Conservation (phyloP, 495 filamentous ascomycete genomes). For the Lophium mytilinum region DNA sequence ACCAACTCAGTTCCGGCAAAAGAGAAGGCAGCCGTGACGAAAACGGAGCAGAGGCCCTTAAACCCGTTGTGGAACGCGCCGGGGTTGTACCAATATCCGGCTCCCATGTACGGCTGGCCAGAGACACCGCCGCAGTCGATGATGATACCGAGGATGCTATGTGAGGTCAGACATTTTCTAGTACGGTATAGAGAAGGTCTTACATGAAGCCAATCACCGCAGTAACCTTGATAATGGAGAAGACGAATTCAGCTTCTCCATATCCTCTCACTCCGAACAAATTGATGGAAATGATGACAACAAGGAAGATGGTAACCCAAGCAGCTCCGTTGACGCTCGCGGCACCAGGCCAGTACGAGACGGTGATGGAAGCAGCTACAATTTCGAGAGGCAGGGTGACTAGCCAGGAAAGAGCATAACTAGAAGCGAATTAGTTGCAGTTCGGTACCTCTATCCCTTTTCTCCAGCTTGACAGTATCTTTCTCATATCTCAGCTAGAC, state of each 20-base stretch:
- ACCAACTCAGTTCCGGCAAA: constrained; percentile 91
- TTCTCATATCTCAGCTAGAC: no score
- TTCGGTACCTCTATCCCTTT: no score
- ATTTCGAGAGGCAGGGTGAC: constrained; percentile 83
- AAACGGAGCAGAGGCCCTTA: constrained; percentile 88
- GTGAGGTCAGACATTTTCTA: neutral
- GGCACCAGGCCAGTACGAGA: constrained; percentile 67
- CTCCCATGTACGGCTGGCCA: constrained; percentile 56
- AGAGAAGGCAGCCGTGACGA: constrained; percentile 87
- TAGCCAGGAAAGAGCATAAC: constrained; percentile 91
- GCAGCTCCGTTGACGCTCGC: constrained; percentile 54
- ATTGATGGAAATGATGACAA: constrained; percentile 32
- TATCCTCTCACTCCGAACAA: constrained; percentile 37
- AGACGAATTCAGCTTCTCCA: constrained; percentile 38
- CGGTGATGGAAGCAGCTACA: constrained; percentile 84
- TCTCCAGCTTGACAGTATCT: no score
- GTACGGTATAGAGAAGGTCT: neutral
- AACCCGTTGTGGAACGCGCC: constrained; percentile 90
- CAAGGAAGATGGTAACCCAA: constrained; percentile 57
- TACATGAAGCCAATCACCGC: constrained; percentile 52
- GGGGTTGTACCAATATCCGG: constrained; percentile 43
- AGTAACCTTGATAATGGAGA: constrained; percentile 56
- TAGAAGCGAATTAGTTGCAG: constrained; percentile 21
- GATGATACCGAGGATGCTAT: constrained; percentile 32
- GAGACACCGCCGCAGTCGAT: constrained; percentile 58